phyloP scores from a whole-genome alignment of 257 asterid species.

The Solanum appendiculatum region DNA sequence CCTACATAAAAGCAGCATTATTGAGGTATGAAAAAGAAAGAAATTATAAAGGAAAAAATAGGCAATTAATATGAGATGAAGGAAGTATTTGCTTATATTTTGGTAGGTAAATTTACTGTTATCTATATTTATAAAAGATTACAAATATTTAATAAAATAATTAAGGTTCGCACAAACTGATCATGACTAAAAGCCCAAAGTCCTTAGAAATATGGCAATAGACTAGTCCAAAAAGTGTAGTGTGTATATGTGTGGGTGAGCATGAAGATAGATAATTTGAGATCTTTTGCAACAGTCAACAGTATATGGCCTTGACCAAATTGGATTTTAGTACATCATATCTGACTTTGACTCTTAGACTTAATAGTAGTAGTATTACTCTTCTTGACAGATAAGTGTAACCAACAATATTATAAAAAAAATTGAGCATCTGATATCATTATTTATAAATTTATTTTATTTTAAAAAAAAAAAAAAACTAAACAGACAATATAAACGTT shows the following conservation, averaged over 20 bases:
- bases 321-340: not conserved
- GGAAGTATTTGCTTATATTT: not conserved
- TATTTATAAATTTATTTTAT: not conserved
- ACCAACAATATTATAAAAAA: not conserved
- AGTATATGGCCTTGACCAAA: not conserved
- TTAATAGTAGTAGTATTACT: not conserved
- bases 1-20: not conserved
- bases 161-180: not conserved
- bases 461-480: not conserved
- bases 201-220: not conserved
- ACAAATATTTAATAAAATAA: not conserved
- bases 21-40: not conserved
- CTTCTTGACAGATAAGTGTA: not conserved
- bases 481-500: not conserved
- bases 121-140: rapidly evolving
- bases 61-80: too few relatives aligned
- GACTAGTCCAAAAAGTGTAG: not conserved
- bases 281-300: not conserved
- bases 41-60: too few relatives aligned
- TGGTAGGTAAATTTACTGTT: not conserved
- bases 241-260: not conserved
- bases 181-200: not conserved
- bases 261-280: not conserved
- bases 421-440: not conserved
- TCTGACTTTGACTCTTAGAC: not conserved